Evolutionary conservation across 495 filamentous ascomycete genomes (phyloP), one percentile per base, ranked within the genome.

Genomic region (Neurospora tetraspora): DNA sequence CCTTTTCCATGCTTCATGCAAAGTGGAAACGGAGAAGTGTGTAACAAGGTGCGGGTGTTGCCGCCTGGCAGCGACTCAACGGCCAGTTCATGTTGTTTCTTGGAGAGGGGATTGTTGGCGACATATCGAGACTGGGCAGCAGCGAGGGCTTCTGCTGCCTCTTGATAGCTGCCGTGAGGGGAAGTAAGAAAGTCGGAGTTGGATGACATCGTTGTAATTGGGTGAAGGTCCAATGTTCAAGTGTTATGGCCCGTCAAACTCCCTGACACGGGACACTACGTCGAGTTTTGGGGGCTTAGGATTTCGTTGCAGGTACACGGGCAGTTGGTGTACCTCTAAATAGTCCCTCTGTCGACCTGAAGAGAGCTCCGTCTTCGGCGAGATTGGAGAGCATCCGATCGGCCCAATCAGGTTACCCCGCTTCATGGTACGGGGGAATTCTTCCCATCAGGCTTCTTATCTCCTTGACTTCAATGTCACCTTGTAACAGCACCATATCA

Each of bases 41-140:
- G 83, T 0, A 91, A 81, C 2, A 89, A 79, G 3, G 85, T 86
- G 20, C 89, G 80, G 14, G 89, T 91, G 75, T 90, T 91, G 47
- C 89, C 89, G 18, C 89, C 89, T 0, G 89, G 89, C 5, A 90
- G 78, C 47, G 79, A 75, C 39, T 80, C 39, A 27, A 77, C 71
- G 23, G 86, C 85, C 39, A 78, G 71, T 20, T 81, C 76, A 68
- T 85, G 81, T 8, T 81, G 77, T 11, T 74, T 71, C 20, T 80
- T 72, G 75, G 83, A 85, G 12, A 70, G 47, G 2, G 79, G 77
- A 75, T 86, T 84, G 40, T 74, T 71, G 36, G 76, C 36, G 23
- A 75, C 74, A 70, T 79, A 83, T 14, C 81, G 75, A 5, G 73
- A 75, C 69, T 78, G 73, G 8, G 82, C 81, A 8, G 76, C 77